A percentile compares a stretch with the other conserved stretches of the same genome.
phyloP scores from a whole-genome alignment of 306 rosid genomes.

The Inga oerstediana region DNA sequence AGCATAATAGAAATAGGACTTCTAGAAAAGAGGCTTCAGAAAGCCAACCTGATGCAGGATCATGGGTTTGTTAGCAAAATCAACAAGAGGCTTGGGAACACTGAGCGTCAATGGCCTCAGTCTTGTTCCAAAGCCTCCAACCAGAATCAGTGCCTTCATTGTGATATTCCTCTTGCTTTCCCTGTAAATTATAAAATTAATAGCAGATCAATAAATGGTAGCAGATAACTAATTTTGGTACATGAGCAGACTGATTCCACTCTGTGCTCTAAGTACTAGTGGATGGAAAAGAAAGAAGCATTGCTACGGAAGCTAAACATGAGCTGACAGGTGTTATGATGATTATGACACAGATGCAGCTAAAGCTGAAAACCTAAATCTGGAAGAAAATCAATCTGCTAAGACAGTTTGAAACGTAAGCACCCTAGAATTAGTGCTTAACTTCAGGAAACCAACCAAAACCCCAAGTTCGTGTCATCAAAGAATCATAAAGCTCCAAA shows the following conservation, averaged over 20 bases:
- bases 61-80: slow-evolving; percentile 99
- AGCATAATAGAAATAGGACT: neutral
- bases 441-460: slow-evolving; percentile 16
- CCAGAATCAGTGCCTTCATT: slow-evolving; percentile 98
- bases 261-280: slow-evolving; percentile 25
- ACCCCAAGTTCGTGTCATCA: slow-evolving; percentile 25
- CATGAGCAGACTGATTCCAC: slow-evolving; percentile 25
- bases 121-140: slow-evolving; percentile 99
- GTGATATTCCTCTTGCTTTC: slow-evolving; percentile 46
- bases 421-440: neutral
- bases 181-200: slow-evolving; percentile 44
- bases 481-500: slow-evolving; percentile 31
- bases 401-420: neutral
- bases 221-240: slow-evolving; percentile 17
- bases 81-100: slow-evolving; percentile 99
- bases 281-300: slow-evolving; percentile 29
- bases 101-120: slow-evolving; percentile 99
- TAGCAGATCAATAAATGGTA: slow-evolving; percentile 25
- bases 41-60: slow-evolving; percentile 93
- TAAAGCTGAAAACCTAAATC: neutral
- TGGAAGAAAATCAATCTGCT: slow-evolving; percentile 2
- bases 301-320: slow-evolving; percentile 25
- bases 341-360: slow-evolving; percentile 28
- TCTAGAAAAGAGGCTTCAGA: slow-evolving; percentile 8
- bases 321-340: slow-evolving; percentile 26